A percentile compares a stretch with the other conserved stretches of the same genome.
These are phyloP conservation scores for Cystobasidium tubakii DNA, from an alignment of 768 basidiomycete species.

Conservation along the genomic window DNA sequence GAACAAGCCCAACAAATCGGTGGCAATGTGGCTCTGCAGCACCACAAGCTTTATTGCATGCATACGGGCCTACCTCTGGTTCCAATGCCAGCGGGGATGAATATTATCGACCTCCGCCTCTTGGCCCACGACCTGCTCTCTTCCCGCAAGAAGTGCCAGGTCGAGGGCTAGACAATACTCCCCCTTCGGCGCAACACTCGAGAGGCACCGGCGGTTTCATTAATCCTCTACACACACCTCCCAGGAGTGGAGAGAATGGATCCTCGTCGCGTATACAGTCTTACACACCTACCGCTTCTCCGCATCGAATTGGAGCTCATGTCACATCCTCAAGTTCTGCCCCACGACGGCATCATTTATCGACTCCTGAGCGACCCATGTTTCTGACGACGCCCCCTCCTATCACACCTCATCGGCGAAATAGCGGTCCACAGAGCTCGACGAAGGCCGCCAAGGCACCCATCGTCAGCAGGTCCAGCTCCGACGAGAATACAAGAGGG, in stretches of 20 bases:
- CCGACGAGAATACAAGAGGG: neutral
- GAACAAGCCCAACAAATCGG: neutral
- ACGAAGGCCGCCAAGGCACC: neutral
- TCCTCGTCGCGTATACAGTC: neutral
- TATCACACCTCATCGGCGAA: neutral
- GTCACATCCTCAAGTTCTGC: neutral
- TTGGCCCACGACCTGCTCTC: neutral
- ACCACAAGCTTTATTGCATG: neutral
- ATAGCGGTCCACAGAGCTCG: neutral
- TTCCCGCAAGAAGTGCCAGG: constrained; percentile 14
- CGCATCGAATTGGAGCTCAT: neutral
- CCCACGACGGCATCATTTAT: neutral
- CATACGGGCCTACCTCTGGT: neutral
- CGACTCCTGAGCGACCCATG: neutral
- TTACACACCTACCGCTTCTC: neutral
- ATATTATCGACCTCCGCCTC: neutral
- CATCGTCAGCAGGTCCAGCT: neutral
- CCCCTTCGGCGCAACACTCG: neutral
- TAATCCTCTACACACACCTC: neutral
- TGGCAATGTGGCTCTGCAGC: neutral
- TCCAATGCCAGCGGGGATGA: neutral
- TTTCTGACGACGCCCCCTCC: neutral
- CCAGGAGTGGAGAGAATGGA: neutral
- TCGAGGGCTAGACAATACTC: too few species aligned
- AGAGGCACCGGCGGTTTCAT: neutral